Base-by-base conservation (phyloP, 805 yeast species). In the Kluyveromyces nonfermentans region DNA sequence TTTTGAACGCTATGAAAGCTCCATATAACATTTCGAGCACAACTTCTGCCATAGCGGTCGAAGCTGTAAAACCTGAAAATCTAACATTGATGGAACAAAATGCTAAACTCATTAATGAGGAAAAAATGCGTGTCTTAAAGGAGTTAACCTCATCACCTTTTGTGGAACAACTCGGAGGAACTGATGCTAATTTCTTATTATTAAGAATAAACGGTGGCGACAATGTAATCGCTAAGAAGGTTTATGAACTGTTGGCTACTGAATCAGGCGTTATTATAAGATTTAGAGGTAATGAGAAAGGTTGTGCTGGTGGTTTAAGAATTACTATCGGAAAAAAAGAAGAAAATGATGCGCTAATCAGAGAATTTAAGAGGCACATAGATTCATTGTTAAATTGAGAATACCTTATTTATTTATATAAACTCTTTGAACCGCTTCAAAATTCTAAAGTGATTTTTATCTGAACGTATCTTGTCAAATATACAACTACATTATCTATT, bases 11-110 rank as follows among this genome's bases (percentile, higher is more conserved):
- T 19, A 82, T 90, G 83, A 93, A 93, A 61, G 96, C 95, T 32
- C 98, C 98, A 2, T 93, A 93, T 66, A 93, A 90, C 62, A 85
- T 93, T 45, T 85, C 96, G 7, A 74, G 87, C 10, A 68, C 84
- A 50, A 80, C 97, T 1, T 71, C 96, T 4, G 74, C 75, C 44
- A 68, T 87, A 35, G 97, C 95, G 0, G 46, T 70, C 20, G 74
- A 89, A 48, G 94, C 97, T 1, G 74, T 90, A 6, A 67, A 74
- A 5, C 56, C 69, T 3, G 72, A 70, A 9, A 82, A 86, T 25
- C 59, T 89, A 39, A 57, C 59, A 5, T 57, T 64, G 19, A 85
- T 89, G 95, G 68, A 75, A 54, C 46, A 54, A 2, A 72, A 69
- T 41, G 82, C 82, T 14, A 59, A 54, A 0, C 57, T 56, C 8